These are phyloP conservation scores for Zalerion maritima DNA, from an alignment of 495 filamentous ascomycete species.

Conservation along the genomic window DNA sequence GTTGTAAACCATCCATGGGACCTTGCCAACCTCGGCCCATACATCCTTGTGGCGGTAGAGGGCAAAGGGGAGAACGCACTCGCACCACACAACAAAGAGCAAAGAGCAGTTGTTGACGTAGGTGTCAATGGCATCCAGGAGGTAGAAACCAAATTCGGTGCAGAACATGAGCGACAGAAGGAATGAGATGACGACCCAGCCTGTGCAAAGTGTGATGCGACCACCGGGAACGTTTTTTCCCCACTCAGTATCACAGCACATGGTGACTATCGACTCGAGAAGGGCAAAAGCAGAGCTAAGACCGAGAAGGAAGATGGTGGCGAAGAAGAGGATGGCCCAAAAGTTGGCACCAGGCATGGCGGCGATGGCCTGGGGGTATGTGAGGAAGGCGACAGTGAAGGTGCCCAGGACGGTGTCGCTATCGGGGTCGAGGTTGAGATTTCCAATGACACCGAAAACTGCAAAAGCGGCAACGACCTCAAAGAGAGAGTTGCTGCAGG, in stretches of 20 bases:
- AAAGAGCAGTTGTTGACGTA: constrained; percentile 6
- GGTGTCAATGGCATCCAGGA: constrained; percentile 5
- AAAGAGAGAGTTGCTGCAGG: constrained; percentile 22
- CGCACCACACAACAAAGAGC: constrained; percentile 7
- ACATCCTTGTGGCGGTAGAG: constrained; percentile 14
- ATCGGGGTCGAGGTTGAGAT: constrained; percentile 17
- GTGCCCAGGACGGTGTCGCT: constrained; percentile 19
- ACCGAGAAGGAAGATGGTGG: constrained; percentile 14
- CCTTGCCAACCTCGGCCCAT: constrained; percentile 15
- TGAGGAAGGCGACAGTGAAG: constrained; percentile 25
- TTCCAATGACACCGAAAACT: constrained; percentile 27
- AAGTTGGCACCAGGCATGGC: constrained; percentile 27
- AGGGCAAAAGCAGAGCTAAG: constrained; percentile 7
- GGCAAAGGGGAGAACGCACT: constrained; percentile 2
- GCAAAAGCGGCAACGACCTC: constrained; percentile 28
- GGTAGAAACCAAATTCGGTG: constrained; percentile 7
- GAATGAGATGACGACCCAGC: too few relatives aligned
- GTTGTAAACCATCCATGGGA: constrained; percentile 19
- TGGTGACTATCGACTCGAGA: constrained; percentile 4
- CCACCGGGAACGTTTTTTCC: too few relatives aligned
- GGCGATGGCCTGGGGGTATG: constrained; percentile 21
- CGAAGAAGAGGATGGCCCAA: constrained; percentile 24
- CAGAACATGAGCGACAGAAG: constrained; percentile 5
- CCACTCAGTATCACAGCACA: constrained; percentile 7
- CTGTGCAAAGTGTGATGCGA: too few relatives aligned